Percentiles rank a stretch among this genome's conserved stretches.
phyloP scores from a whole-genome alignment of 495 filamentous ascomycete genomes.

The Pseudevernia furfuracea region DNA sequence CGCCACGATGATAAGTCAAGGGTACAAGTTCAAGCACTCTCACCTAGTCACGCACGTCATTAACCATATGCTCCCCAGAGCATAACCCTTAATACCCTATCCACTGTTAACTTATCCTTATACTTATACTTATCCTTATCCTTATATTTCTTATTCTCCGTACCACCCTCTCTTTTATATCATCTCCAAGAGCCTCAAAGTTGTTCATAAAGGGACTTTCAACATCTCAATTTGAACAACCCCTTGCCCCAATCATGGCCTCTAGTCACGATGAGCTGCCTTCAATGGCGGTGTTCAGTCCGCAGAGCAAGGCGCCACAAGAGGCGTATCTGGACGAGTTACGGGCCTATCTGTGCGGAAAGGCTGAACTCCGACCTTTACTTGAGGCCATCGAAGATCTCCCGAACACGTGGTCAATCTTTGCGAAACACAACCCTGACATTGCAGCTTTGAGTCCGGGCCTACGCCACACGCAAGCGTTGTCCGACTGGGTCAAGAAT shows the following conservation, averaged over 20 bases:
- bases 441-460: constrained; percentile 22
- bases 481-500: constrained; percentile 20
- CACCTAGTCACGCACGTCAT: no score
- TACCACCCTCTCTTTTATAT: no score
- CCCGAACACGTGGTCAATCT: constrained; percentile 15
- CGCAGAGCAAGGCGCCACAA: constrained; percentile 17
- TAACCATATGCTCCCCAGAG: not conserved
- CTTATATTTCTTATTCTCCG: no score
- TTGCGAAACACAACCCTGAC: constrained; percentile 5
- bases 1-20: not conserved
- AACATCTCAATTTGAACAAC: constrained; percentile 5
- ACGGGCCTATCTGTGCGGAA: constrained; percentile 7
- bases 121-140: no score
- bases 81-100: not conserved
- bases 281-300: constrained; percentile 17
- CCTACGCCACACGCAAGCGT: constrained; percentile 9
- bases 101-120: no score
- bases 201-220: constrained; percentile 12
- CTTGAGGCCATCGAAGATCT: constrained; percentile 12
- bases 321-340: constrained; percentile 12
- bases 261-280: constrained; percentile 14
- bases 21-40: no score
- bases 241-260: not conserved
- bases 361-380: constrained; percentile 16
- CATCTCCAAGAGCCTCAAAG: no score